phyloP scores from a whole-genome alignment of 129 eudicot species.

The Ambrosia artemisiifolia region DNA sequence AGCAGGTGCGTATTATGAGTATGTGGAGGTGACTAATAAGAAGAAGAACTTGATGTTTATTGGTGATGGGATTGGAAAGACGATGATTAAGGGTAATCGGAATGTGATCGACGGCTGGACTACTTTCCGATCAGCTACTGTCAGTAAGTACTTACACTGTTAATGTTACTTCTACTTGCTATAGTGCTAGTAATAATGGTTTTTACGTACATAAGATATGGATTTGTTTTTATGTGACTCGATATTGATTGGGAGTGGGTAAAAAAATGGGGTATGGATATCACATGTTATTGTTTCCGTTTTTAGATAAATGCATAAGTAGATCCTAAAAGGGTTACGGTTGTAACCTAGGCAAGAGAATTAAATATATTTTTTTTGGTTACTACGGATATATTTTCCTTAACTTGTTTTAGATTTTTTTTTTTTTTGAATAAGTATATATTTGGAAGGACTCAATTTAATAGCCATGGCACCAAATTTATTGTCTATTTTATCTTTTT shows the following conservation, averaged over 20 bases:
- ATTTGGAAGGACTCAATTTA: no score
- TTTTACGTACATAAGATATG: background rate
- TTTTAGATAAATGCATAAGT: slow-evolving; percentile 3
- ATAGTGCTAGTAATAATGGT: no score
- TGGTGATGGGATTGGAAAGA: slow-evolving; percentile 96
- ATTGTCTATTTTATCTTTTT: no score
- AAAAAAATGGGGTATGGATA: slow-evolving; percentile 7
- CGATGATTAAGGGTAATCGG: slow-evolving; percentile 75
- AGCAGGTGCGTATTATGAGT: slow-evolving; percentile 80
- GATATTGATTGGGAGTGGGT: slow-evolving; percentile 17
- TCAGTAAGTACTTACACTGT: slow-evolving; percentile 49
- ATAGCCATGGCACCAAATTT: no score
- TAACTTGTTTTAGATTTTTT: no score
- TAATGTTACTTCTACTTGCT: background rate
- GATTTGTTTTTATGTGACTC: background rate
- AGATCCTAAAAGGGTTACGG: slow-evolving; percentile 16
- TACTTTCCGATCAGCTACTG: slow-evolving; percentile 84
- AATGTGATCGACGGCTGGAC: slow-evolving; percentile 93
- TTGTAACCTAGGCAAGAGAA: slow-evolving; percentile 9
- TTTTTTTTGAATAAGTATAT: no score
- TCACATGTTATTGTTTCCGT: slow-evolving; percentile 9
- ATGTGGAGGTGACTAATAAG: slow-evolving; percentile 62
- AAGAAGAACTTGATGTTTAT: slow-evolving; percentile 64
- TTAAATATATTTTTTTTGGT: background rate
- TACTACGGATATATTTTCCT: no score